phyloP scores from a whole-genome alignment of 148 eudicot species.

The Heliamphora exappendiculata region DNA sequence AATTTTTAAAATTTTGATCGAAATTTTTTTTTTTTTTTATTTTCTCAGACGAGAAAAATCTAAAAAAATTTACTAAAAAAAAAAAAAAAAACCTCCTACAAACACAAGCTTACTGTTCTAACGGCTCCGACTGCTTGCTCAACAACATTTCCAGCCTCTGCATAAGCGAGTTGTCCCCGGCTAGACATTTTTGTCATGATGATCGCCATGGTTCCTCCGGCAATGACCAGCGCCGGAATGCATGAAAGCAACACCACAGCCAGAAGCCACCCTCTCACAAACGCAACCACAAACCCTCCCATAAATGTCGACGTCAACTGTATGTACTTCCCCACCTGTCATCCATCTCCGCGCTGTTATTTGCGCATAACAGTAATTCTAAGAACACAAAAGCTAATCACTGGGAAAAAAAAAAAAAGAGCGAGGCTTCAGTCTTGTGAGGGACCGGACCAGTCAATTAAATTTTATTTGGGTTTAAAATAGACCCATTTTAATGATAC shows the following conservation, averaged over 20 bases:
- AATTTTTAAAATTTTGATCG: neutral
- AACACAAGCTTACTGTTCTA: slow-evolving; percentile 76
- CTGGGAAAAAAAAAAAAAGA: too few species aligned
- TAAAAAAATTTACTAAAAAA: too few species aligned
- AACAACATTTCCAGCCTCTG: slow-evolving; percentile 73
- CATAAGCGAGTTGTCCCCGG: slow-evolving; percentile 63
- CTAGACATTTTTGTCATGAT: slow-evolving; percentile 58
- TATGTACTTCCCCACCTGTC: slow-evolving; percentile 77
- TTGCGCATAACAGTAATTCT: too few species aligned
- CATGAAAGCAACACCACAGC: slow-evolving; percentile 49
- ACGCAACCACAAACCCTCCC: slow-evolving; percentile 69
- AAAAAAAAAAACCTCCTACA: too few species aligned
- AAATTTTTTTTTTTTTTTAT: too few species aligned
- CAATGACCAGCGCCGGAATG: slow-evolving; percentile 52
- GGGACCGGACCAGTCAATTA: too few species aligned
- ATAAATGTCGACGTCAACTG: slow-evolving; percentile 52
- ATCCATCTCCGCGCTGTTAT: too few species aligned
- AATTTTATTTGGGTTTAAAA: too few species aligned
- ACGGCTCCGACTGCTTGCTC: slow-evolving; percentile 76
- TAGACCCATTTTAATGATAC: too few species aligned
- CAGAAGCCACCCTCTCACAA: slow-evolving; percentile 70
- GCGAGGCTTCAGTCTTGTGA: too few species aligned
- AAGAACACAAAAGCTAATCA: too few species aligned
- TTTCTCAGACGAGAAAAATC: too few species aligned
- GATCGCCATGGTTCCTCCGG: slow-evolving; percentile 48